Base-by-base conservation (phyloP, 2,329 filamentous ascomycete species). In the Monosporascus sp. region DNA sequence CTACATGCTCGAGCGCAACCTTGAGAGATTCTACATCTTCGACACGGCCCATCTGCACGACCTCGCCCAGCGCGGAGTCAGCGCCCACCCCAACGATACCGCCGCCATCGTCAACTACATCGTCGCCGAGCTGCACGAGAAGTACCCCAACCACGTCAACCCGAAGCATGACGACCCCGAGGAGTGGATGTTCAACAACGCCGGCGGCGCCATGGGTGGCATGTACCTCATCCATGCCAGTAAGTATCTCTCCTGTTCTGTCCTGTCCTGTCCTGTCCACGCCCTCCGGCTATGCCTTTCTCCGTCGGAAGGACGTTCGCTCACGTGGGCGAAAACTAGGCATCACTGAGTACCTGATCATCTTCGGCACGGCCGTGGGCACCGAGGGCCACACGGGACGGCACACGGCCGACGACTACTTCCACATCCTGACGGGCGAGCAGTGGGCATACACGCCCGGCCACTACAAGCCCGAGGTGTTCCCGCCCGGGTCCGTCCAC, bases 401-500 rank as follows among this genome's bases (percentile, higher is more conserved):
- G 49, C 91, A 96, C 79, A 93, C 90, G 14, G 90, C 90, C 17
- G 89, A 96, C 73, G 91, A 96, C 77, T 96, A 94, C 79, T 96
- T 96, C 79, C 83, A 92, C 78, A 96, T 96, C 77, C 79, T 96
- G 34, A 77, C 77, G 36, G 91, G 91, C 62, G 83, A 85, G 62
- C 85, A 96, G 73, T 78, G 83, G 63, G 88, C 90, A 59, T 92
- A 90, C 76, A 78, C 82, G 5, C 82, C 85, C 2, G 86, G 86
- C 59, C 68, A 76, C 58, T 89, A 83, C 70, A 77, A 81, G 68
- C 75, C 85, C 36, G 86, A 90, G 71, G 72, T 88, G 57, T 93
- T 90, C 74, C 77, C 81, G 0, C 72, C 81, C 51, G 89, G 89
- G 38, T 78, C 72, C 62, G 80, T 90, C 59, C 86, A 94, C 74